Conservation (phyloP, 345 rosid species). For the Citrus glauca region DNA sequence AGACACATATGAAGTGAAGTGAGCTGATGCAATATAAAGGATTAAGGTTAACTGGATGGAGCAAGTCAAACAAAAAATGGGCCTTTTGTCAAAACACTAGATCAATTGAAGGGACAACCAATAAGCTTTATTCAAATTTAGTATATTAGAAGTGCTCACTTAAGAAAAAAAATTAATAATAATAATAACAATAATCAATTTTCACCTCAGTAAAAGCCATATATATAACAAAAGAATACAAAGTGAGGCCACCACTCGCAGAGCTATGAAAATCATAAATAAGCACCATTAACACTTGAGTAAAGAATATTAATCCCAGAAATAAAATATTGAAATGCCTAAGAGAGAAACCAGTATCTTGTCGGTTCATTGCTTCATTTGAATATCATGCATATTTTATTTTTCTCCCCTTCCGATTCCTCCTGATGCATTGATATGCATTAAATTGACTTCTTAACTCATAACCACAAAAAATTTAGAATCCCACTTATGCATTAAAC, state of each 20-base stretch:
- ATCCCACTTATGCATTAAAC: not conserved
- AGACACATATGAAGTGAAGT: slow-evolving; percentile 17
- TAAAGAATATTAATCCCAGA: not conserved
- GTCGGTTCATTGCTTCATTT: not conserved
- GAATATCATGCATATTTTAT: not conserved
- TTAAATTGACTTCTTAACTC: not conserved
- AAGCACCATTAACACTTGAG: not conserved
- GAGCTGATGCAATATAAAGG: not conserved
- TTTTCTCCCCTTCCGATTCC: not conserved
- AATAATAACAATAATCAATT: not conserved
- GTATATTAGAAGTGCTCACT: not conserved
- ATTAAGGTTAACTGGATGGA: not conserved
- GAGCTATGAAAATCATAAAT: not conserved
- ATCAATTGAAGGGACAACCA: not conserved
- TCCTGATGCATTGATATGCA: not conserved
- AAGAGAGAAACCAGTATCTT: not conserved
- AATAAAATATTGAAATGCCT: not conserved
- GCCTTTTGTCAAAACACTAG: not conserved
- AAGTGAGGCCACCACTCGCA: not conserved
- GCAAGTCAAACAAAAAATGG: not conserved
- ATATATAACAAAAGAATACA: not conserved
- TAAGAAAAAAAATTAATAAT: not conserved
- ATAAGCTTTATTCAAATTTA: not conserved
- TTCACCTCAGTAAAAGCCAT: not conserved
- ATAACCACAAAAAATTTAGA: not conserved